Base-by-base conservation (phyloP, 495 filamentous ascomycete genomes). In the Hypoxylon trugodes region DNA sequence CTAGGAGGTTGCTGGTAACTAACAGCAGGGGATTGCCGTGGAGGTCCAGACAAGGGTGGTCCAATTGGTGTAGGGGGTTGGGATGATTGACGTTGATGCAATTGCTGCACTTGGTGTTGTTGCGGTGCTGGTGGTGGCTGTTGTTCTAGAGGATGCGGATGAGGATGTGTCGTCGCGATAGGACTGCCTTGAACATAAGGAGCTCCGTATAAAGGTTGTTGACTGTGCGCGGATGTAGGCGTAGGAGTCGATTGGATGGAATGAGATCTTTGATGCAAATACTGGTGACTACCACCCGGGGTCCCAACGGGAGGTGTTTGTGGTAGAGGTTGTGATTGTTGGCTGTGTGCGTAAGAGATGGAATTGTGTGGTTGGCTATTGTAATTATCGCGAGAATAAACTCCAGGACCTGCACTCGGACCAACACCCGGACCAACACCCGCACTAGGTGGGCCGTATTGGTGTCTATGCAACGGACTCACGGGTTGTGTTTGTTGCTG, bases 11-110 rank as follows among this genome's bases (percentile, higher is more conserved):
- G 80, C 59, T 66, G 59, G 46, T 78, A 79, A n/a, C 53, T 69
- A 37, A 62, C 58, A 7, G 66, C 58, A 8, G 66, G 55, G 15
- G 78, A 75, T 22, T 81, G 78, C 16, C 78, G 76, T 57, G 75
- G 77, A 12, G 62, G 64, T 19, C 68, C 70, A 15, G 76, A 68
- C 55, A 82, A 59, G 13, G 81, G 84, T 26, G 76, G 80, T 9
- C 81, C 82, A 35, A 84, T 73, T 4, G 85, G 85, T 3, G 83
- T 87, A 25, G 77, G 76, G 15, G 84, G 84, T 59, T 84, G 84
- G 6, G 83, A 83, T 21, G 77, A 74, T 58, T 83, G 69, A 19
- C 61, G 81, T 22, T 80, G 79, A 37, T 76, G 74, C 26, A 78
- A 71, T 10, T 32, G 25, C n/a, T n/a, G n/a, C n/a, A n/a, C n/a